A percentile compares a stretch with the other conserved stretches of the same genome.
Evolutionary conservation across 2,329 filamentous ascomycete species (phyloP).

Genomic region (Diaporthe sp.): DNA sequence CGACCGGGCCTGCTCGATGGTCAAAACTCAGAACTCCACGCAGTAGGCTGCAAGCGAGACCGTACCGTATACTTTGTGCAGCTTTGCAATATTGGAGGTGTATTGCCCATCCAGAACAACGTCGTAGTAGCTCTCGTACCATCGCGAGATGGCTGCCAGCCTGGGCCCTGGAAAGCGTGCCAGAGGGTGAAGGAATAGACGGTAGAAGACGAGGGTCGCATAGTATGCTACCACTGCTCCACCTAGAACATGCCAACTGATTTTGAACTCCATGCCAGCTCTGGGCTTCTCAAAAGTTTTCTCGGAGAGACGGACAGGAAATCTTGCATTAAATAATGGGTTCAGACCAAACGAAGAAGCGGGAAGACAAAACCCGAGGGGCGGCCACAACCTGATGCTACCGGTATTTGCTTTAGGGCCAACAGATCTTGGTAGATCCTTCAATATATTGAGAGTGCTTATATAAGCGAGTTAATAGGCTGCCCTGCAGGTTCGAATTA

Average conservation of each 20-base stretch:
- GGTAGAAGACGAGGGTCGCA: slow-evolving; percentile 23
- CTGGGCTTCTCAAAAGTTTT: too few species aligned
- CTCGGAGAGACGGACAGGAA: not conserved
- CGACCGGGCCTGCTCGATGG: slow-evolving; percentile 30
- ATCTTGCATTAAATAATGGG: not conserved
- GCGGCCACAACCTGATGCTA: not conserved
- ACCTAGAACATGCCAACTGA: not conserved
- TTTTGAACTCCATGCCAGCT: not conserved
- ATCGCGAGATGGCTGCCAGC: slow-evolving; percentile 51
- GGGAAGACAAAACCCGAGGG: not conserved
- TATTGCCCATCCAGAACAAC: slow-evolving; percentile 53
- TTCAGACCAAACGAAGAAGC: too few species aligned
- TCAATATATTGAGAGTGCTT: not conserved
- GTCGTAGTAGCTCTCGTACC: slow-evolving; percentile 57
- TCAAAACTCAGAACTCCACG: not conserved
- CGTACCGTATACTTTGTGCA: slow-evolving; percentile 54
- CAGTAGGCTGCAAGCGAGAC: not conserved
- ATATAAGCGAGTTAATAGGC: not conserved
- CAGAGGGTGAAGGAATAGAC: slow-evolving; percentile 51
- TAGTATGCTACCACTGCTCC: not conserved
- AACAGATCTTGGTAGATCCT: not conserved
- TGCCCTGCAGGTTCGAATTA: not conserved
- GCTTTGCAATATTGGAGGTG: slow-evolving; percentile 51
- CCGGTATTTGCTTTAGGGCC: not conserved
- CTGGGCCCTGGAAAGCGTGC: slow-evolving; percentile 51